Evolutionary conservation across 106 monocot species (phyloP).

Genomic region (Triglochin maritima): DNA sequence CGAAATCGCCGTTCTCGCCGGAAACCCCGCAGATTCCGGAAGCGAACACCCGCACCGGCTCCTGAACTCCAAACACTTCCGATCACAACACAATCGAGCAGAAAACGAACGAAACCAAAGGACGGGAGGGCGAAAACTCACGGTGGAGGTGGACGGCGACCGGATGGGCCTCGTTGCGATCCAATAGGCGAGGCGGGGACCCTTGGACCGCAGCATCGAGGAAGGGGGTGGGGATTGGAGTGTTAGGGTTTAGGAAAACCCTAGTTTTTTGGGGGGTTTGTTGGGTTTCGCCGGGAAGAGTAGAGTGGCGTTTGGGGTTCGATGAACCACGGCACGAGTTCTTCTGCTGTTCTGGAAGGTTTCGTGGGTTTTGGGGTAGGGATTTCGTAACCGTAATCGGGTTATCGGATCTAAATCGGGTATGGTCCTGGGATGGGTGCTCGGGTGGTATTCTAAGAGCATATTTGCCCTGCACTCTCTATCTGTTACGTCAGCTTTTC

Average conservation of each 20-base stretch:
- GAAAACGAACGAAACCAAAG: neutral
- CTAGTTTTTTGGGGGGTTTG: neutral
- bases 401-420: too few relatives aligned
- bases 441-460: too few relatives aligned
- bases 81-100: neutral
- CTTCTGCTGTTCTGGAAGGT: too few relatives aligned
- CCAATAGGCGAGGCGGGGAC: constrained; percentile 10
- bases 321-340: too few relatives aligned
- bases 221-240: neutral
- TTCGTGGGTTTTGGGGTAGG: too few relatives aligned
- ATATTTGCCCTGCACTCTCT: too few relatives aligned
- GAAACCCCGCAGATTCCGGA: constrained; percentile 16
- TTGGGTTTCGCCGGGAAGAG: neutral
- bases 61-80: neutral
- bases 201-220: constrained; percentile 10
- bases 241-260: neutral
- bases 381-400: too few relatives aligned
- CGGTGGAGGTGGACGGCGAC: constrained; percentile 1
- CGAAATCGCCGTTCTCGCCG: neutral
- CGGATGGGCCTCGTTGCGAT: constrained; percentile 8
- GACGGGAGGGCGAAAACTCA: neutral
- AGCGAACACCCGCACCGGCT: constrained; percentile 1
- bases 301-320: neutral
- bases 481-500: too few relatives aligned
- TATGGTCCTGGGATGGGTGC: too few relatives aligned